A percentile compares a stretch with the other conserved stretches of the same genome.
Conservation (phyloP, 441 rosid species). For the Isatis lusitanica region DNA sequence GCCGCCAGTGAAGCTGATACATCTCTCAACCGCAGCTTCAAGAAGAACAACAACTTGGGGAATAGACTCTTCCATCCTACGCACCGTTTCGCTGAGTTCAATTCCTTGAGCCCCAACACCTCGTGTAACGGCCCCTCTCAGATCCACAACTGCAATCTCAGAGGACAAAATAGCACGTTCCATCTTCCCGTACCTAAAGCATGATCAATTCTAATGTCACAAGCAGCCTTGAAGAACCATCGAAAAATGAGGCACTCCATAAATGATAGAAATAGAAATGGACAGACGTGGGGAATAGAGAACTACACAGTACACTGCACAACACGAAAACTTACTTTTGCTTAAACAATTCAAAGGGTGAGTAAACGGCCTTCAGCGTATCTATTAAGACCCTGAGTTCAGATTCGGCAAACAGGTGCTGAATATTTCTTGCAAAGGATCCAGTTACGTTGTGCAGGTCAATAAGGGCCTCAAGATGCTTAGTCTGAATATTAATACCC, state of each 20-base stretch:
- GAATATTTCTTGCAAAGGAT: constrained; percentile 85
- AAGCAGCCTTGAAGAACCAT: constrained; percentile 21
- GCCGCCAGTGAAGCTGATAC: constrained; percentile 92
- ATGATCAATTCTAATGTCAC: constrained; percentile 34
- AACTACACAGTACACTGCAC: constrained; percentile 1
- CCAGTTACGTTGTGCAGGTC: constrained; percentile 92
- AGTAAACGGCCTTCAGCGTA: constrained; percentile 87
- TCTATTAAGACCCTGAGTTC: constrained; percentile 75
- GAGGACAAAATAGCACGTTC: constrained; percentile 89
- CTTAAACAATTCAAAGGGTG: constrained; percentile 85
- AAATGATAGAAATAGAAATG: constrained; percentile 12
- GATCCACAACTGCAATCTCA: constrained; percentile 87
- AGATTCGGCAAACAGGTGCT: constrained; percentile 90
- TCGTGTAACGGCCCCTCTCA: constrained; percentile 97
- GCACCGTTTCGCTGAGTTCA: constrained; percentile 95
- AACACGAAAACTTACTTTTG: constrained; percentile 61
- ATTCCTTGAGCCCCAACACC: constrained; percentile 99
- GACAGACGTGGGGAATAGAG: background rate
- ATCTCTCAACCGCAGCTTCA: constrained; percentile 95
- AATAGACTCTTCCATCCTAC: constrained; percentile 98
- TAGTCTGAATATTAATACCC: constrained; percentile 85
- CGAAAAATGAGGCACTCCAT: background rate
- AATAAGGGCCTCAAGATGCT: constrained; percentile 90
- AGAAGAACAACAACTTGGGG: constrained; percentile 92
- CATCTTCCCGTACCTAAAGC: constrained; percentile 87